Conservation (phyloP, 495 filamentous ascomycete genomes). For the Cenococcum geophilum region DNA sequence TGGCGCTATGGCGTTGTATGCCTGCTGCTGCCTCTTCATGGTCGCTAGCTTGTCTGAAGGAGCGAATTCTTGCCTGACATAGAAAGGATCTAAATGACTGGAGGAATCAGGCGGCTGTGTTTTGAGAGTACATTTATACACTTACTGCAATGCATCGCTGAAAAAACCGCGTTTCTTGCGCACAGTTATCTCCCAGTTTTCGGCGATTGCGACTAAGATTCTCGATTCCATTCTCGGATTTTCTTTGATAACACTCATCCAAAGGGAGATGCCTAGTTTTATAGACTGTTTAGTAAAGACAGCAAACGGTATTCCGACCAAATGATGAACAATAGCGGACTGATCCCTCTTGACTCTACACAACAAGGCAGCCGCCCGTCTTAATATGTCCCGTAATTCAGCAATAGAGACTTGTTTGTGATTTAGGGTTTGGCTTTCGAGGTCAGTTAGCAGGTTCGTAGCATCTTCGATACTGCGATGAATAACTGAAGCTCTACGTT, state of each 20-base stretch:
- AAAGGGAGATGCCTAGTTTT: slow-evolving; percentile 89
- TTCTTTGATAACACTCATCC: slow-evolving; percentile 95
- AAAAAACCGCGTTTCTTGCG: slow-evolving; percentile 74
- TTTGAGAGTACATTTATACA: slow-evolving; percentile 7
- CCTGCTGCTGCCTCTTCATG: slow-evolving; percentile 63
- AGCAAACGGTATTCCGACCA: slow-evolving; percentile 85
- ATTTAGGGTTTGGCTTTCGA: slow-evolving; percentile 61
- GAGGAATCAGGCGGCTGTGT: slow-evolving; percentile 30
- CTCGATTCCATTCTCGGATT: slow-evolving; percentile 81
- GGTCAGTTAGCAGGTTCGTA: slow-evolving; percentile 51
- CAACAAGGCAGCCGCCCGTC: slow-evolving; percentile 75
- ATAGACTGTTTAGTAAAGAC: slow-evolving; percentile 93
- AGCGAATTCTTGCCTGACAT: slow-evolving; percentile 82
- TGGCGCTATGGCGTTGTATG: slow-evolving; percentile 74
- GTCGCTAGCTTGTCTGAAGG: slow-evolving; percentile 79
- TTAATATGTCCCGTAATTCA: slow-evolving; percentile 71
- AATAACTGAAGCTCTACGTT: slow-evolving; percentile 10
- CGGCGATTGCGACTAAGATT: slow-evolving; percentile 73
- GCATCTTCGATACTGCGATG: slow-evolving; percentile 49
- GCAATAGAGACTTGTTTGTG: slow-evolving; percentile 61
- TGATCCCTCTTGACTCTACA: slow-evolving; percentile 67
- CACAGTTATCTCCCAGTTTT: slow-evolving; percentile 79
- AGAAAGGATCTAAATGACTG: slow-evolving; percentile 82
- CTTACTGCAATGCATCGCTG: slow-evolving; percentile 60
- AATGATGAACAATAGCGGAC: slow-evolving; percentile 69